These are phyloP conservation scores for Phlegmacium glaucopus DNA, from an alignment of 768 basidiomycete species.

Conservation along the genomic window DNA sequence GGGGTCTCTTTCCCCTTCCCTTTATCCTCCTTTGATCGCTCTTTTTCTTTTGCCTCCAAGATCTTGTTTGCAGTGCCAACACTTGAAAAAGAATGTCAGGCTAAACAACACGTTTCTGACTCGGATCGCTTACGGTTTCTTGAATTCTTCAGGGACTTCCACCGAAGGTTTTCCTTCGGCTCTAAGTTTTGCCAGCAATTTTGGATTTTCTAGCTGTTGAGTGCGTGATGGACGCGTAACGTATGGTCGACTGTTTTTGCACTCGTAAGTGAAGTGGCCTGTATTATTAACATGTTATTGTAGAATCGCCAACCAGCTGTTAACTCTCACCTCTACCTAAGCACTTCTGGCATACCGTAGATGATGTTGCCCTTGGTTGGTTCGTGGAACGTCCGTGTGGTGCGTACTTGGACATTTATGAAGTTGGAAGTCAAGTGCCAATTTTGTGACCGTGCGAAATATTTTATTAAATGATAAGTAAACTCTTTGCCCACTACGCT, in stretches of 20 bases:
- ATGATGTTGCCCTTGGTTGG: slow-evolving; percentile 58
- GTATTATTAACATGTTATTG: slow-evolving; percentile 2
- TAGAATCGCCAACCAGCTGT: slow-evolving; percentile 4
- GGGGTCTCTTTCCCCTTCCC: slow-evolving; percentile 32
- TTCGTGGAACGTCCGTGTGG: slow-evolving; percentile 64
- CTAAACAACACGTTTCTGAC: not conserved
- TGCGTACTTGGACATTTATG: slow-evolving; percentile 73
- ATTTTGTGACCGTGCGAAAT: not conserved
- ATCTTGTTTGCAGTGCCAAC: slow-evolving; percentile 84
- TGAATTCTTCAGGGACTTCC: slow-evolving; percentile 91
- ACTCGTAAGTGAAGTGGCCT: slow-evolving; percentile 93
- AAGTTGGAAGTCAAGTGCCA: not conserved
- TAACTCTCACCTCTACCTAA: slow-evolving; percentile 54
- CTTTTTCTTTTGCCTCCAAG: slow-evolving; percentile 78
- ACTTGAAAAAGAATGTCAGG: slow-evolving; percentile 30
- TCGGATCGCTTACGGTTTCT: slow-evolving; percentile 55
- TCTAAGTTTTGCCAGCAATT: slow-evolving; percentile 60
- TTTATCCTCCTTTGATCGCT: slow-evolving; percentile 45
- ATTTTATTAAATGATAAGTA: too few species aligned
- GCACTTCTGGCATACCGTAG: slow-evolving; percentile 83
- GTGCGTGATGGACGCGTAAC: slow-evolving; percentile 87
- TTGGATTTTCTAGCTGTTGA: slow-evolving; percentile 80
- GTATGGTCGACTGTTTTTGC: slow-evolving; percentile 79
- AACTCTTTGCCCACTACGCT: too few species aligned
- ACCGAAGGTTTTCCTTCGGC: slow-evolving; percentile 72